phyloP scores from a whole-genome alignment of 108 stramenopile genomes.

The Nitzschia sp. region DNA sequence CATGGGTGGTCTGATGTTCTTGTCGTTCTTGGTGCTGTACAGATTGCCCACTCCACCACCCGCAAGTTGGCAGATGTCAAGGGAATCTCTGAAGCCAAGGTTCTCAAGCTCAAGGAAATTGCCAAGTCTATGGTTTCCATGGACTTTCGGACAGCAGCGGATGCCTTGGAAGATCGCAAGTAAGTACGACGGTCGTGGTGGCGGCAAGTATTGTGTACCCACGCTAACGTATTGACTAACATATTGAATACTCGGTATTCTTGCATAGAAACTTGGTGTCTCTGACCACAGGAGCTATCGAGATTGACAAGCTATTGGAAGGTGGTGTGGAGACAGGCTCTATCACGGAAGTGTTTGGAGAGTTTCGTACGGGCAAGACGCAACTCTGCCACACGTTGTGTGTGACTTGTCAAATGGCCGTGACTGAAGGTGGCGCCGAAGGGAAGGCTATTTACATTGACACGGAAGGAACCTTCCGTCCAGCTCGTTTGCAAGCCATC shows the following conservation, averaged over 20 bases:
- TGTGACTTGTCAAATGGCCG: constrained; percentile 97
- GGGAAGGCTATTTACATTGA: constrained; percentile 99
- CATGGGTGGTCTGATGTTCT: not conserved
- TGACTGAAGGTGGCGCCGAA: constrained; percentile 97
- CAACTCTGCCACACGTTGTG: constrained; percentile 99
- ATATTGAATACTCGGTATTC: too few relatives aligned
- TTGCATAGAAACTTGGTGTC: constrained; percentile 50
- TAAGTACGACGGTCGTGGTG: constrained; percentile 18
- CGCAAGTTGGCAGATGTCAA: constrained; percentile 96
- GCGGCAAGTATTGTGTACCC: not conserved
- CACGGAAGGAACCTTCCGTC: constrained; percentile 99
- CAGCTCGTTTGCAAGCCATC: constrained; percentile 91
- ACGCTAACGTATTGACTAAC: not conserved
- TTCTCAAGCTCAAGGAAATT: constrained; percentile 93
- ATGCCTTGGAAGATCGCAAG: constrained; percentile 90
- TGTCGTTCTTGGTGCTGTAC: not conserved
- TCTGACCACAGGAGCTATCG: constrained; percentile 94
- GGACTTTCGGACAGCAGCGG: constrained; percentile 96
- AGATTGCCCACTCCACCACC: constrained; percentile 91
- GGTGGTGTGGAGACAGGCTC: constrained; percentile 99
- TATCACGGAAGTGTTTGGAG: constrained; percentile 98
- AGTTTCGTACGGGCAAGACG: constrained; percentile 97
- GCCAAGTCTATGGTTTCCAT: constrained; percentile 92
- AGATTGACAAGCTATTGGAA: constrained; percentile 94
- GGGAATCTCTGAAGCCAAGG: constrained; percentile 94